Conservation (phyloP, 441 rosid genomes). For the Pelargonium citronellum region DNA sequence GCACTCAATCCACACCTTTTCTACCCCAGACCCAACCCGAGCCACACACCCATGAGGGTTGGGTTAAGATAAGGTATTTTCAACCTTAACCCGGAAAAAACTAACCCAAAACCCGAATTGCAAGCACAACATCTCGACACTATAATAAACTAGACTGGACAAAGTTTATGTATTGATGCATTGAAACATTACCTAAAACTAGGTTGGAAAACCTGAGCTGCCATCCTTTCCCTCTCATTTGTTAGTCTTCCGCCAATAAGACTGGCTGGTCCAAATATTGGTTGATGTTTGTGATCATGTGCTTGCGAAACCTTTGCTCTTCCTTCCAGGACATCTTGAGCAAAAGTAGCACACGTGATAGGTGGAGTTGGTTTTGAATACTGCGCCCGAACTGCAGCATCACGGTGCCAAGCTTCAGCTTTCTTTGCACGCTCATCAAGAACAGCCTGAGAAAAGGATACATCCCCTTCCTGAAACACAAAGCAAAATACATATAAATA, state of each 20-base stretch:
- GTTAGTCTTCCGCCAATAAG: conserved; percentile 52
- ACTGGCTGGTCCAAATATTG: conserved; percentile 93
- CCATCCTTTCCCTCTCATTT: conserved; percentile 73
- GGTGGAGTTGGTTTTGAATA: conserved; percentile 71
- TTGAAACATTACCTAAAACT: conserved; percentile 54
- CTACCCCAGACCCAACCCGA: too few relatives aligned
- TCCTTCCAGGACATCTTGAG: conserved; percentile 95
- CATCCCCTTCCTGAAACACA: conserved; percentile 55
- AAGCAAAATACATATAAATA: conserved; percentile 7
- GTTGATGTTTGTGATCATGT: conserved; percentile 86
- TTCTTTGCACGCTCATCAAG: conserved; percentile 69
- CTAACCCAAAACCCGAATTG: too few relatives aligned
- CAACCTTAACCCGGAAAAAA: too few relatives aligned
- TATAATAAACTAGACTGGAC: not conserved
- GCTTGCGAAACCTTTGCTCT: conserved; percentile 67
- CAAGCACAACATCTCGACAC: not conserved
- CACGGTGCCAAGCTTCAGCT: conserved; percentile 92
- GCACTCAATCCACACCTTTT: too few relatives aligned
- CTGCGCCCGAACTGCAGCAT: conserved; percentile 54
- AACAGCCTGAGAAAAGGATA: conserved; percentile 54
- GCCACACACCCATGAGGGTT: too few relatives aligned
- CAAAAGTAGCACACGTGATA: conserved; percentile 92
- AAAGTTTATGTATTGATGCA: not conserved
- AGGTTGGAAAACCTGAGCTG: conserved; percentile 87
- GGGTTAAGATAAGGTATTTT: too few relatives aligned